phyloP scores from a whole-genome alignment of 768 basidiomycete species.

The Termitomyces sp. region DNA sequence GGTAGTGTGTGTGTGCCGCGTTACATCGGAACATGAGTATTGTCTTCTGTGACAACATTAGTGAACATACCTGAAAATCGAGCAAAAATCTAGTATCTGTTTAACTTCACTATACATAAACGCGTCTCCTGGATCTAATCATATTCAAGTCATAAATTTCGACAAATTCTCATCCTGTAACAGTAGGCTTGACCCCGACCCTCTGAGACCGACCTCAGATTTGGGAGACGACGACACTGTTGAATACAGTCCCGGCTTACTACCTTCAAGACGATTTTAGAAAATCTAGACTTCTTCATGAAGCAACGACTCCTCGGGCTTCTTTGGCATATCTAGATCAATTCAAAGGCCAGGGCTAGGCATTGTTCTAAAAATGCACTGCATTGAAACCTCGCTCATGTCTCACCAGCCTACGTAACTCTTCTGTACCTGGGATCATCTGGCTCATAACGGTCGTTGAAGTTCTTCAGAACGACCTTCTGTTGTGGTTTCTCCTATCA shows the following conservation, averaged over 20 bases:
- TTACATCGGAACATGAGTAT: no score
- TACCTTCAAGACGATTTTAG: background rate
- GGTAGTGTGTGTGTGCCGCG: no score
- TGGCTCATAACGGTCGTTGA: background rate
- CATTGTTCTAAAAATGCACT: background rate
- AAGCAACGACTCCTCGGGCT: background rate
- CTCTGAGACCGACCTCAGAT: no score
- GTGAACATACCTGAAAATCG: no score
- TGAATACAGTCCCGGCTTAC: background rate
- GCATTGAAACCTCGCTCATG: background rate
- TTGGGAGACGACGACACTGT: background rate
- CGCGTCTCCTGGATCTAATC: no score
- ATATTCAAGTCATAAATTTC: no score
- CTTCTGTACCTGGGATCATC: background rate
- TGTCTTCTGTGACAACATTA: no score
- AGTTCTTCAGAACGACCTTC: background rate
- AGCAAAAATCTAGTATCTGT: no score
- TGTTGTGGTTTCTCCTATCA: background rate
- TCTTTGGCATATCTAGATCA: background rate
- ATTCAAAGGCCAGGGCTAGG: background rate
- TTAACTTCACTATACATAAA: no score
- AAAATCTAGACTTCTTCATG: background rate
- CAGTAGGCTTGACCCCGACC: no score
- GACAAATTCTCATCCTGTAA: no score
- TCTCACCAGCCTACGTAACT: background rate